A percentile compares a stretch with the other conserved stretches of the same genome.
These are phyloP conservation scores for Acidiella bohemica DNA, from an alignment of 495 filamentous ascomycete species.

Conservation along the genomic window DNA sequence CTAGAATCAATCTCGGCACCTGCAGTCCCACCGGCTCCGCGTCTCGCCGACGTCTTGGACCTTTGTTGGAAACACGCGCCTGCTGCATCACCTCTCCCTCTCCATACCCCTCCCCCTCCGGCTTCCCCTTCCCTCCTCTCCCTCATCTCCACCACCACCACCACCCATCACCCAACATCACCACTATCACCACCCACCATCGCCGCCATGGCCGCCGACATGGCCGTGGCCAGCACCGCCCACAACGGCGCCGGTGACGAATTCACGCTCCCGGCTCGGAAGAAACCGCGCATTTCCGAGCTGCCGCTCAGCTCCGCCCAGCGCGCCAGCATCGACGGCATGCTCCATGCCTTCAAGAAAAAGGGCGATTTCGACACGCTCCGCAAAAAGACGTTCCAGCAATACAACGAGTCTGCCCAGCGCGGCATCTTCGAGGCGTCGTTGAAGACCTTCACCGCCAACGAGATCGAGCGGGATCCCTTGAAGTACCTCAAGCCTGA, in stretches of 20 bases:
- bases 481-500: slow-evolving; percentile 56
- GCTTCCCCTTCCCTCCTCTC: not conserved
- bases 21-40: too few species aligned
- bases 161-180: too few species aligned
- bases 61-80: too few species aligned
- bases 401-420: slow-evolving; percentile 45
- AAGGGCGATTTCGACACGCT: slow-evolving; percentile 79
- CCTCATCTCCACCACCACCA: not conserved
- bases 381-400: slow-evolving; percentile 66
- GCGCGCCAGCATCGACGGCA: slow-evolving; percentile 57
- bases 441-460: slow-evolving; percentile 46
- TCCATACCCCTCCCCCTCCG: too few species aligned
- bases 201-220: slow-evolving; percentile 20
- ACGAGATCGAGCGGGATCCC: slow-evolving; percentile 68
- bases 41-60: too few species aligned
- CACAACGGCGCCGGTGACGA: too few species aligned
- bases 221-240: slow-evolving; percentile 24
- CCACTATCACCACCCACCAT: not conserved
- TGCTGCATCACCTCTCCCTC: too few species aligned
- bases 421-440: slow-evolving; percentile 32
- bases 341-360: slow-evolving; percentile 77
- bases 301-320: slow-evolving; percentile 61
- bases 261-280: slow-evolving; percentile 32
- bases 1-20: too few species aligned
- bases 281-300: slow-evolving; percentile 73